Conservation (phyloP, 139 green algal species). For the Spirogloea muscicola region DNA sequence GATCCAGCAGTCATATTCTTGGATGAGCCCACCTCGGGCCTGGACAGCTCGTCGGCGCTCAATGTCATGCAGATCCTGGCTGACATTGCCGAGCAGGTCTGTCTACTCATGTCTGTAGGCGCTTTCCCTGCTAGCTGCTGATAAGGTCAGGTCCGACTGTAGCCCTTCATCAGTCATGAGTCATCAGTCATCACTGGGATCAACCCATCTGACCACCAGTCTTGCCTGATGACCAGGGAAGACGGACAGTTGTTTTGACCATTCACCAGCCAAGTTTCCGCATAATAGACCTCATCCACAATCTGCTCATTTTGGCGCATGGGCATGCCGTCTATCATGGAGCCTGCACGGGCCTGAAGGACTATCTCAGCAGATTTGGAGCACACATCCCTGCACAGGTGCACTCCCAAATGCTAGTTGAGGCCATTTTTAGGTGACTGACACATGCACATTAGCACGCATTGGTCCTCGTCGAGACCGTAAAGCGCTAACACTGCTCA, state of each 20-base stretch:
- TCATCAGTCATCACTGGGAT: too few species aligned
- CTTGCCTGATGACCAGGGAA: too few species aligned
- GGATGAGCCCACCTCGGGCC: conserved; percentile 78
- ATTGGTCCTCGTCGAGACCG: too few species aligned
- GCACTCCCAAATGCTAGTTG: too few species aligned
- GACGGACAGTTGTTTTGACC: conserved; percentile 71
- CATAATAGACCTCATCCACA: conserved; percentile 34
- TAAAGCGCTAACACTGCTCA: too few species aligned
- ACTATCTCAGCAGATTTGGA: conserved; percentile 5
- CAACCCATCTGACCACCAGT: too few species aligned
- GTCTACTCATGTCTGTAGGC: too few species aligned
- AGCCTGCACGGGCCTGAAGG: neutral
- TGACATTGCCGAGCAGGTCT: conserved; percentile 38
- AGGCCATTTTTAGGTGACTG: too few species aligned
- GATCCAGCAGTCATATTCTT: conserved; percentile 75
- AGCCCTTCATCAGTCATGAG: too few species aligned
- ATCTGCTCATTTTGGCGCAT: conserved; percentile 1
- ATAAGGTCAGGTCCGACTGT: too few species aligned
- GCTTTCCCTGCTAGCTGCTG: too few species aligned
- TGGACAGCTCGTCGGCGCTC: conserved; percentile 82
- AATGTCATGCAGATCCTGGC: conserved; percentile 33
- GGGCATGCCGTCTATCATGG: conserved; percentile 18
- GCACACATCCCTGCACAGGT: conserved; percentile 22
- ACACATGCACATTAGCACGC: too few species aligned
- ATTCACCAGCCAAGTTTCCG: conserved; percentile 74